These are phyloP conservation scores for Yamadazyma sp. DNA, from an alignment of 1,139 yeast genomes.

Conservation along the genomic window DNA sequence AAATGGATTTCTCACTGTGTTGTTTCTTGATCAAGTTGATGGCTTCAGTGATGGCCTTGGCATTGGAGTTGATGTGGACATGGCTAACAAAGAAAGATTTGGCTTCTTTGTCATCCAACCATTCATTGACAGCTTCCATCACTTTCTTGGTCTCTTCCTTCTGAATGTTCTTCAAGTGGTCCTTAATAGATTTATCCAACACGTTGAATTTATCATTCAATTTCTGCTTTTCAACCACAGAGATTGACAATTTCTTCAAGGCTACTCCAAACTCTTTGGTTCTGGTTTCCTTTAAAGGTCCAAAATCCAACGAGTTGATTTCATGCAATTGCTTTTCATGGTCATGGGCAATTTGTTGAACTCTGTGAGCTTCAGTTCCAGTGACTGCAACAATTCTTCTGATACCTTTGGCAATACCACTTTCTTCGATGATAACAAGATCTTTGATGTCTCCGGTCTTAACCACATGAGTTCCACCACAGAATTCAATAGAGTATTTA, in stretches of 20 bases:
- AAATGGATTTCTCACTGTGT: conserved; percentile 73
- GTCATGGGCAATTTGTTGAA: conserved; percentile 77
- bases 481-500: conserved; percentile 82
- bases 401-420: conserved; percentile 98
- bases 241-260: conserved; percentile 77
- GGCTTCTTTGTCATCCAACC: conserved; percentile 51
- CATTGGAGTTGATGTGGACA: conserved; percentile 74
- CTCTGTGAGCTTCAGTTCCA: conserved; percentile 86
- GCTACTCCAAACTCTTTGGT: conserved; percentile 83
- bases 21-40: conserved; percentile 80
- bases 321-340: conserved; percentile 61
- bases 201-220: conserved; percentile 70
- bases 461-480: conserved; percentile 98
- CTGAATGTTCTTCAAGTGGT: conserved; percentile 81
- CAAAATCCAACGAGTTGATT: conserved; percentile 59
- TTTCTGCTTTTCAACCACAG: conserved; percentile 76
- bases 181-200: conserved; percentile 84
- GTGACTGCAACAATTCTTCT: conserved; percentile 98
- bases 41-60: conserved; percentile 94
- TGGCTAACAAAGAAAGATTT: conserved; percentile 62
- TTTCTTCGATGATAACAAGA: conserved; percentile 85
- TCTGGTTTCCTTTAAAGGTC: conserved; percentile 71
- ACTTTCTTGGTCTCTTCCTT: conserved; percentile 86
- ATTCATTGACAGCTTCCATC: conserved; percentile 71
- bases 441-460: conserved; percentile 93